Evolutionary conservation across 306 rosid species (phyloP), one percentile per base, ranked within the genome.

Genomic region (Comarum palustre): DNA sequence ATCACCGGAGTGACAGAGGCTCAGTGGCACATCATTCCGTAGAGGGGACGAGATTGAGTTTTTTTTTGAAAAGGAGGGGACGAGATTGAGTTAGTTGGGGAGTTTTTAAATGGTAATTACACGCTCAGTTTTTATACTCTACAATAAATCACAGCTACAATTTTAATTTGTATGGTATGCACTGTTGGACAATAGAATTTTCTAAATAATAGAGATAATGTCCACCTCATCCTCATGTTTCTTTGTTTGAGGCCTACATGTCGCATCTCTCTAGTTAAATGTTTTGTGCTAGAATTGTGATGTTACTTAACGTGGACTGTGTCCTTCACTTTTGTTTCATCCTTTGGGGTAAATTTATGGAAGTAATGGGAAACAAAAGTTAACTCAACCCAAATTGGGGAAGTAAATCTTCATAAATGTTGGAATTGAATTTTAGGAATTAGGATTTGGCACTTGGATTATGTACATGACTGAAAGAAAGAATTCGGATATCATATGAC

Each of bases 211-310:
- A 50, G 57, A 4, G 31, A 58, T 27, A 29, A 72, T 58, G 76
- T 72, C 76, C 76, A 72, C 32, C 45, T 24, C 68, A 17, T 72
- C 76, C 29, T 52, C 25, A 5, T 34, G 55, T 59, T 72, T 59
- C 76, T 11, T 72, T 19, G 75, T 58, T 57, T 24, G 57, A 50
- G 3, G 58, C 36, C 9, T 42, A 43, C 68, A 68, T 72, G 75
- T 71, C 66, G 19, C 31, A 5, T 16, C 34, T 16, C 66, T 25
- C 75, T 31, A 16, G 41, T 25, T 42, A 32, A 57, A 58, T 72
- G 57, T 58, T 29, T 31, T 27, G 27, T 17, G 57, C 75, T 32
- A 58, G 68, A 22, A n/a, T 17, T 41, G 32, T 27, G 43, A 29
- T 25, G 57, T 50, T 31, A 69, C 73, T 50, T 69, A 47, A 51